These are phyloP conservation scores for Haplosporangium sp. DNA, from an alignment of 371 early-diverging fungal species.

Conservation along the genomic window DNA sequence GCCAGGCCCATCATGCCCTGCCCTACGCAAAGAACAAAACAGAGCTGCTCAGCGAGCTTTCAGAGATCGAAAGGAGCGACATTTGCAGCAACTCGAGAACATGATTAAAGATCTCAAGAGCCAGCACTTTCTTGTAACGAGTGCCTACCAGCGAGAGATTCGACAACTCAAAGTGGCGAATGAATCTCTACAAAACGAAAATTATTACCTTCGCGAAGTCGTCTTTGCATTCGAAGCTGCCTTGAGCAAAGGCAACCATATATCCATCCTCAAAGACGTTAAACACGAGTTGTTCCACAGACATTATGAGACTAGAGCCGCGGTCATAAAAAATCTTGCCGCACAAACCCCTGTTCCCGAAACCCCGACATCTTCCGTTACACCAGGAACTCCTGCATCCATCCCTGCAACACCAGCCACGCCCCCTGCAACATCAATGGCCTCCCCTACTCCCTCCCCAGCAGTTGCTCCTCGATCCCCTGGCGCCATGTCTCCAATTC, in stretches of 20 bases:
- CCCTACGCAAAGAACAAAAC: constrained; percentile 82
- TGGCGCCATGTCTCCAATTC: background rate
- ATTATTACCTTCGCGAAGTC: constrained; percentile 65
- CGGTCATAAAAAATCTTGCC: constrained; percentile 2
- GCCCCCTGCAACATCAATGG: background rate
- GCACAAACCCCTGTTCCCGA: constrained; percentile 2
- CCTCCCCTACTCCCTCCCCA: background rate
- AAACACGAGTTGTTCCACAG: constrained; percentile 39
- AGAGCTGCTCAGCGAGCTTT: constrained; percentile 84
- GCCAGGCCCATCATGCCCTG: constrained; percentile 71
- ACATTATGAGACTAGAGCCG: constrained; percentile 29
- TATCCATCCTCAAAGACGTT: constrained; percentile 30
- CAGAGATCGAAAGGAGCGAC: constrained; percentile 81
- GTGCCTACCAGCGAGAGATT: constrained; percentile 61
- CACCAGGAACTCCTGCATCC: constrained; percentile 2
- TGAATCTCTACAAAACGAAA: constrained; percentile 69
- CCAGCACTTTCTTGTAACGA: constrained; percentile 57
- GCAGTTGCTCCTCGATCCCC: background rate
- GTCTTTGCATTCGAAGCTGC: constrained; percentile 64
- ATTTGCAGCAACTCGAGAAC: constrained; percentile 72
- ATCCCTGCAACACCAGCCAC: background rate
- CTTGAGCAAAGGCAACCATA: constrained; percentile 38
- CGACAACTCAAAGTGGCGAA: constrained; percentile 59
- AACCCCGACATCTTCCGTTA: constrained; percentile 11
- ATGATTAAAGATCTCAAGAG: constrained; percentile 73